These are phyloP conservation scores for Wallacemonas sp. DNA, from an alignment of 208 protist species.

Conservation along the genomic window DNA sequence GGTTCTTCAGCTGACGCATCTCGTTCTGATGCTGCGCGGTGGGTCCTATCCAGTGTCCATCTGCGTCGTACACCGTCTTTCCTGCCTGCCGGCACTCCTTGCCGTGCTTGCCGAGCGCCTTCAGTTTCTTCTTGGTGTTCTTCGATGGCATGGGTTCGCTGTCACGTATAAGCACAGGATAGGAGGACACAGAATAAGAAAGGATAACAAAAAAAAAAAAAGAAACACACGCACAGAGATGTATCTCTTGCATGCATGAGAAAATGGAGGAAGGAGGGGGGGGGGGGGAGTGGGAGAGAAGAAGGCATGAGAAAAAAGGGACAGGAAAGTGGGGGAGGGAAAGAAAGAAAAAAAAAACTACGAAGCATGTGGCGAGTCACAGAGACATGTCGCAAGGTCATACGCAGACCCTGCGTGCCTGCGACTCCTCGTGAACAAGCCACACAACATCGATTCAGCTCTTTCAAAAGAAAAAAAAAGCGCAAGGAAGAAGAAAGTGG, in stretches of 20 bases:
- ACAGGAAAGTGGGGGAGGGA: too few species aligned
- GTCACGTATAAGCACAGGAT: not conserved
- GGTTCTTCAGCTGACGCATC: constrained; percentile 51
- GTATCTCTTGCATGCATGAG: not conserved
- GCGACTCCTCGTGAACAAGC: too few species aligned
- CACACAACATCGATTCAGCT: too few species aligned
- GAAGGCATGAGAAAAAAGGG: not conserved
- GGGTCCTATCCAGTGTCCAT: constrained; percentile 63
- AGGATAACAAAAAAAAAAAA: not conserved
- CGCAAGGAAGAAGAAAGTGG: too few species aligned
- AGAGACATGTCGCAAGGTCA: too few species aligned
- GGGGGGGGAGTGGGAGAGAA: not conserved
- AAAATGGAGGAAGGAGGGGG: not conserved
- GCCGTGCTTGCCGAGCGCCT: constrained; percentile 69
- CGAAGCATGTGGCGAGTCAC: too few species aligned
- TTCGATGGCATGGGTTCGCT: constrained; percentile 26
- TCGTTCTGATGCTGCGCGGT: constrained; percentile 48
- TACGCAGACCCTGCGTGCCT: too few species aligned
- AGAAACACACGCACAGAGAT: too few species aligned
- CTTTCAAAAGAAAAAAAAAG: too few species aligned
- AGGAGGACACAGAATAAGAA: not conserved
- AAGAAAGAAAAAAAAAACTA: too few species aligned
- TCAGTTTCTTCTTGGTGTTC: constrained; percentile 61
- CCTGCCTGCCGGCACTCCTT: constrained; percentile 30
- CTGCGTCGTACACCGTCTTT: constrained; percentile 56